Evolutionary conservation across 2,329 filamentous ascomycete species (phyloP).

Genomic region (Fusarium paranaense): DNA sequence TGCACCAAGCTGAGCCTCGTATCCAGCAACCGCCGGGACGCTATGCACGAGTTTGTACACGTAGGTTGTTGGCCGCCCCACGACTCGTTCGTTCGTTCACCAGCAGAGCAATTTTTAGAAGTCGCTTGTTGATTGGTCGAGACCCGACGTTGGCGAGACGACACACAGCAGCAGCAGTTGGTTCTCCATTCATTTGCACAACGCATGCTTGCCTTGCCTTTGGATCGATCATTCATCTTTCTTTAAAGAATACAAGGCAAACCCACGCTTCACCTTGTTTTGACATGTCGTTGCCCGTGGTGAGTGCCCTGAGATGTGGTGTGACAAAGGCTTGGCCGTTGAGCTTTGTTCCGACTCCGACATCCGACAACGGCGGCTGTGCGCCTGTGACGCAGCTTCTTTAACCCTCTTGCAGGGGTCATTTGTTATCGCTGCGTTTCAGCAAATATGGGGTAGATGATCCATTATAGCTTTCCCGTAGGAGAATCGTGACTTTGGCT

Average conservation of each 20-base stretch:
- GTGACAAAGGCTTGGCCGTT: not conserved
- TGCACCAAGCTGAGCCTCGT: constrained; percentile 33
- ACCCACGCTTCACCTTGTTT: not conserved
- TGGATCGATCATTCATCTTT: not conserved
- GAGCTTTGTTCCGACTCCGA: not conserved
- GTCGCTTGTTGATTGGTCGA: not conserved
- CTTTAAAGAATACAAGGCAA: not conserved
- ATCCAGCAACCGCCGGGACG: constrained; percentile 6
- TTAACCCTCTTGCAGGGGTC: not conserved
- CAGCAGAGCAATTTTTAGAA: not conserved
- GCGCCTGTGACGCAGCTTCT: not conserved
- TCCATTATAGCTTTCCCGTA: not conserved
- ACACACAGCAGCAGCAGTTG: not conserved
- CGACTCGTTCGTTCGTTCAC: constrained; percentile 6
- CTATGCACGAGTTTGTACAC: constrained; percentile 23
- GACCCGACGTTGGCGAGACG: constrained; percentile 11
- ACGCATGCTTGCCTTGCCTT: not conserved
- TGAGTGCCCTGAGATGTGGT: not conserved
- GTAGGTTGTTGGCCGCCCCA: constrained; percentile 14
- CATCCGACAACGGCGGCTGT: not conserved
- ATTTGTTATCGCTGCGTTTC: not conserved
- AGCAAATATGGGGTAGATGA: not conserved
- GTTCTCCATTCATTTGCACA: not conserved
- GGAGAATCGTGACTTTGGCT: not conserved
- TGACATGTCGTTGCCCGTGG: not conserved